A percentile compares a stretch with the other conserved stretches of the same genome.
Conservation (phyloP, 805 yeast species). For the Ogataea pilisensis region DNA sequence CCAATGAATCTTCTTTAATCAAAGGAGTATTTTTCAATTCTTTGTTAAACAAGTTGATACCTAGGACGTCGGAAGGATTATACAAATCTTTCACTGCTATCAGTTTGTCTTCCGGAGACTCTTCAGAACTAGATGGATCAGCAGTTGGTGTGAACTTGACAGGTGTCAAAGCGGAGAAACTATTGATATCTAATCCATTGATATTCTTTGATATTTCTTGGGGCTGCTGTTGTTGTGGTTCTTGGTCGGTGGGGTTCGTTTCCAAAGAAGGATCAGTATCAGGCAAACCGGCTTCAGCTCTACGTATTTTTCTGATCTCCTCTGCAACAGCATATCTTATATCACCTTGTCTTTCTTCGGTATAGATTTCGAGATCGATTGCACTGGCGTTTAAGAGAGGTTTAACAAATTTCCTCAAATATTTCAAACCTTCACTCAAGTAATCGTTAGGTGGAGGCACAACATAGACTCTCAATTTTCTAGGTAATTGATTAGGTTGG, state of each 20-base stretch:
- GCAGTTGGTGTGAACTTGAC: slow-evolving; percentile 3
- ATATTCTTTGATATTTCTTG: neutral
- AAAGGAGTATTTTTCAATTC: slow-evolving; percentile 13
- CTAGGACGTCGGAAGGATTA: slow-evolving; percentile 46
- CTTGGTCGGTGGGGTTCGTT: slow-evolving; percentile 15
- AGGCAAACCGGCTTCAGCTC: slow-evolving; percentile 33
- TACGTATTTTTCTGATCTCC: slow-evolving; percentile 67
- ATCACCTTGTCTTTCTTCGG: slow-evolving; percentile 84
- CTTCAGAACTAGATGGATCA: slow-evolving; percentile 5
- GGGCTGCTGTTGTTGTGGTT: slow-evolving; percentile 11
- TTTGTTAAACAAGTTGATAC: slow-evolving; percentile 39
- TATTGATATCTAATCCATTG: neutral
- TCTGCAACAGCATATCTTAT: slow-evolving; percentile 80
- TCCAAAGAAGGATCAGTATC: slow-evolving; percentile 10
- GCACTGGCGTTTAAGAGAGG: slow-evolving; percentile 85
- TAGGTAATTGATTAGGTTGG: slow-evolving; percentile 49
- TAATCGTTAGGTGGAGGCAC: slow-evolving; percentile 98
- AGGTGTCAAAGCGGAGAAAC: slow-evolving; percentile 7
- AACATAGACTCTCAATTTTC: slow-evolving; percentile 75
- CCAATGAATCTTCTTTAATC: slow-evolving; percentile 44
- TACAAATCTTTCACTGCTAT: slow-evolving; percentile 35
- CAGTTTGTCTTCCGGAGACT: slow-evolving; percentile 24
- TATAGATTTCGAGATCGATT: slow-evolving; percentile 71
- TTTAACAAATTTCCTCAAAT: slow-evolving; percentile 76
- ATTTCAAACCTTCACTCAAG: slow-evolving; percentile 64